Conservation (phyloP, 2,329 filamentous ascomycete species). For the Xylariales sp. region DNA sequence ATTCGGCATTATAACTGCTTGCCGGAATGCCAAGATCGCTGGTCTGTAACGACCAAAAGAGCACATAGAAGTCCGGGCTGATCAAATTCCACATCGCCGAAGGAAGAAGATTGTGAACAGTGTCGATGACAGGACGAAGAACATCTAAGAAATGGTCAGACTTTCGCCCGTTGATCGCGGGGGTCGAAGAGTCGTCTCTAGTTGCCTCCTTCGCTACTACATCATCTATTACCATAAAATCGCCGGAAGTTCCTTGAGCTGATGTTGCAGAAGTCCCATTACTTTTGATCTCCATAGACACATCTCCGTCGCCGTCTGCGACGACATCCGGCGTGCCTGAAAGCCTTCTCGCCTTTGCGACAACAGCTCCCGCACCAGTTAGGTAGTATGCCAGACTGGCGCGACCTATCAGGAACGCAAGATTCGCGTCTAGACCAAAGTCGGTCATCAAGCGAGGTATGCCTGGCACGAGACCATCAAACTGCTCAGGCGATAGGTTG, state of each 20-base stretch:
- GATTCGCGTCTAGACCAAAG: constrained; percentile 71
- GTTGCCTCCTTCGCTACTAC: constrained; percentile 19
- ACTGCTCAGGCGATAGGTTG: constrained; percentile 70
- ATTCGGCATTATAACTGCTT: constrained; percentile 73
- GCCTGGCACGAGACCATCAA: constrained; percentile 72
- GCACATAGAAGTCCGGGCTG: constrained; percentile 76
- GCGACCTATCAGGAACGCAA: constrained; percentile 82
- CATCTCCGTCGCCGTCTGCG: constrained; percentile 53
- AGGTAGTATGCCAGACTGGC: constrained; percentile 67
- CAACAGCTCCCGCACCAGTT: constrained; percentile 31
- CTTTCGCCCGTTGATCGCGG: constrained; percentile 29
- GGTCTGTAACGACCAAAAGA: constrained; percentile 87
- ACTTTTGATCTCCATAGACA: constrained; percentile 42
- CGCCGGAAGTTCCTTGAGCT: constrained; percentile 19
- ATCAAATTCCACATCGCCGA: constrained; percentile 63
- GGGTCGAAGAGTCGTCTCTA: constrained; percentile 18
- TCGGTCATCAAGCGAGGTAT: constrained; percentile 69
- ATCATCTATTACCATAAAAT: constrained; percentile 26
- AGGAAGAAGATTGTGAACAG: constrained; percentile 58
- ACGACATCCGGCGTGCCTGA: constrained; percentile 21
- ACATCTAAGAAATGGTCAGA: constrained; percentile 59
- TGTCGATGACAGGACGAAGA: constrained; percentile 68
- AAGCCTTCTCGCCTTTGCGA: constrained; percentile 23
- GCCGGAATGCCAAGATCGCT: constrained; percentile 75
- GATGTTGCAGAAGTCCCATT: constrained; percentile 12